phyloP scores from a whole-genome alignment of 257 asterid species.

The Capsicum rhomboideum region DNA sequence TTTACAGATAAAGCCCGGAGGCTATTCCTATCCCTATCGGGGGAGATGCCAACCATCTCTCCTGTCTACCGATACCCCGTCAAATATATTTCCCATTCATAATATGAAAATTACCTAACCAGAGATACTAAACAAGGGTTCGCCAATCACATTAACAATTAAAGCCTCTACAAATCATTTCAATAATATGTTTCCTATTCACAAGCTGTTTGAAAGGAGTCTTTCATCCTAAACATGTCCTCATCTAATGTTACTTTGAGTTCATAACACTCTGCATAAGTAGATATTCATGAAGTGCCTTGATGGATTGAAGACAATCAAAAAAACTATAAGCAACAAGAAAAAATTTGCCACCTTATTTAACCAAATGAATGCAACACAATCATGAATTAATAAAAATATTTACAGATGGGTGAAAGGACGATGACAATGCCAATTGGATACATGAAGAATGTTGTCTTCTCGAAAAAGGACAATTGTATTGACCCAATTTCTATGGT shows the following conservation, averaged over 20 bases:
- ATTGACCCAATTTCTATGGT: too few species aligned
- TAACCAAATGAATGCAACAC: background rate
- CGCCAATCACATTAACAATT: background rate
- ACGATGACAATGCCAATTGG: constrained; percentile 78
- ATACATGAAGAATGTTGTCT: constrained; percentile 86
- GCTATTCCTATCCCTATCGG: too few species aligned
- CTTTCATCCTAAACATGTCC: background rate
- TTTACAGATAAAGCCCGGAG: too few species aligned
- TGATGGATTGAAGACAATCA: constrained; percentile 89
- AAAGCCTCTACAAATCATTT: background rate
- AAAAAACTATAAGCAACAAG: constrained; percentile 53
- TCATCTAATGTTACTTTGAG: constrained; percentile 14
- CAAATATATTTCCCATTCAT: background rate
- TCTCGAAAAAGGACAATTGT: constrained; percentile 96
- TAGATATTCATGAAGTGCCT: constrained; percentile 82
- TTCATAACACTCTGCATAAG: constrained; percentile 52
- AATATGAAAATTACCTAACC: background rate
- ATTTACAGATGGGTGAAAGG: constrained; percentile 71
- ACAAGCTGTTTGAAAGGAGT: background rate
- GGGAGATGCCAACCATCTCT: too few species aligned
- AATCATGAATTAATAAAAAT: background rate
- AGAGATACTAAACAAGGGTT: background rate
- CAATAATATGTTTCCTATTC: background rate
- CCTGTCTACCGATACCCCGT: too few species aligned
- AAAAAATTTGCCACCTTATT: background rate